Evolutionary conservation across 371 early-diverging fungal genomes (phyloP).

Genomic region (Batrachochytrium dendrobatidis): DNA sequence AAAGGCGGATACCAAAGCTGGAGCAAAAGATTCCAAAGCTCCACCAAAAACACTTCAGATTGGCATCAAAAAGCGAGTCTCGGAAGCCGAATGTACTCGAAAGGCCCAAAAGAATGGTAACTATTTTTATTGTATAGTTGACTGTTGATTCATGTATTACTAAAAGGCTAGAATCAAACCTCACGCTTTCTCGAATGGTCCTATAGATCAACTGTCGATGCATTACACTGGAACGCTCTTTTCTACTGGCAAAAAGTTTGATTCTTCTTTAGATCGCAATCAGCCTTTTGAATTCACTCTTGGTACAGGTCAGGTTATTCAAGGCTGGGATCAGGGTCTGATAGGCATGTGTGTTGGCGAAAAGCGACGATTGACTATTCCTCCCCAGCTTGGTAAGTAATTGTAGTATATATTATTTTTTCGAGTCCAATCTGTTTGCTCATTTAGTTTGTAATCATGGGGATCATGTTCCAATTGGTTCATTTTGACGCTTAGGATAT

Average conservation of each 20-base stretch:
- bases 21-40: too few relatives aligned
- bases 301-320: constrained; percentile 32
- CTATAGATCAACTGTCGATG: constrained; percentile 32
- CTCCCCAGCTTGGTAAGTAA: constrained; percentile 50
- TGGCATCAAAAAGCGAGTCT: constrained; percentile 22
- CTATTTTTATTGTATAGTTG: not conserved
- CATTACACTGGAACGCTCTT: constrained; percentile 74
- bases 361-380: constrained; percentile 73
- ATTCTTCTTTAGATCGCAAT: constrained; percentile 62
- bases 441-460: constrained; percentile 3
- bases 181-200: not conserved
- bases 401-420: constrained; percentile 1
- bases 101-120: constrained; percentile 21
- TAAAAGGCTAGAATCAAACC: not conserved
- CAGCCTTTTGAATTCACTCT: constrained; percentile 68
- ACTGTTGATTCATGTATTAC: not conserved
- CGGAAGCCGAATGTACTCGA: constrained; percentile 21
- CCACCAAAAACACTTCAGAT: constrained; percentile 11
- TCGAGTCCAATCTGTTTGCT: constrained; percentile 1
- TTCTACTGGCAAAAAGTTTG: constrained; percentile 64
- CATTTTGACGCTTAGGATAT: constrained; percentile 21
- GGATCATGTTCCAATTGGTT: not conserved
- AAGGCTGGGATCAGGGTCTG: constrained; percentile 78
- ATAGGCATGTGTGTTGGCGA: constrained; percentile 80
- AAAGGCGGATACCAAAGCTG: too few relatives aligned